Evolutionary conservation across 257 asterid genomes (phyloP), one percentile per base, ranked within the genome.

Genomic region (Coffea eugenioides): DNA sequence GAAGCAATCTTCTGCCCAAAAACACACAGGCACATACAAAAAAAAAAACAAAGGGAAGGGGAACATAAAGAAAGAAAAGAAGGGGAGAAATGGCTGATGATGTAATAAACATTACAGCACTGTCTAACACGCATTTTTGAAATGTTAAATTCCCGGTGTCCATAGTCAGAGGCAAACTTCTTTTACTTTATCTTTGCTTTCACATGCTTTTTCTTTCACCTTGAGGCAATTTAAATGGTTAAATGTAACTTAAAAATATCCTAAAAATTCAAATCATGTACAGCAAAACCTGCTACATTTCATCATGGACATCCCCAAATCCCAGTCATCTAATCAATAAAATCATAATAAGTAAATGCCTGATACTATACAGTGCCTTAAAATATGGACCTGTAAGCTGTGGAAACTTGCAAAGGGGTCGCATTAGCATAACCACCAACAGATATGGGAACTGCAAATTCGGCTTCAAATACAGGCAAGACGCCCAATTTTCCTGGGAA

Each of bases 341-440:
- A 20, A 54, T 48, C 46, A 25, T 57, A 75, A 67, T 45, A 57
- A 48, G 11, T 48, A 73, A 49, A 73, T 14, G 20, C 15, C 9
- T 23, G 39, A 57, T 54, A 74, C 8, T 52, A 74, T 54, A 18
- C 5, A 75, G 7, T 6, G 21, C 1, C 43, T 5, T 34, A 3
- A 77, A 69, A 83, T 78, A 57, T 83, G 82, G 66, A 95, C 99
- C 99, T 92, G 94, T 93, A 96, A 77, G 99, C 98, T 56, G 98
- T 96, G 83, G 99, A 96, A 77, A 96, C 99, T 89, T 96, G 99
- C 85, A 96, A 86, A 12, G 99, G 98, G 39, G 93, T 86, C 70
- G 99, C 99, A 87, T 96, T 96, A 74, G 98, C 97, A 85, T 95
- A 95, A 65, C 99, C 99, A 78, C 99, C 99, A 82, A 95, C 97